phyloP scores from a whole-genome alignment of 2,329 filamentous ascomycete genomes.

The Aureobasidium sp. region DNA sequence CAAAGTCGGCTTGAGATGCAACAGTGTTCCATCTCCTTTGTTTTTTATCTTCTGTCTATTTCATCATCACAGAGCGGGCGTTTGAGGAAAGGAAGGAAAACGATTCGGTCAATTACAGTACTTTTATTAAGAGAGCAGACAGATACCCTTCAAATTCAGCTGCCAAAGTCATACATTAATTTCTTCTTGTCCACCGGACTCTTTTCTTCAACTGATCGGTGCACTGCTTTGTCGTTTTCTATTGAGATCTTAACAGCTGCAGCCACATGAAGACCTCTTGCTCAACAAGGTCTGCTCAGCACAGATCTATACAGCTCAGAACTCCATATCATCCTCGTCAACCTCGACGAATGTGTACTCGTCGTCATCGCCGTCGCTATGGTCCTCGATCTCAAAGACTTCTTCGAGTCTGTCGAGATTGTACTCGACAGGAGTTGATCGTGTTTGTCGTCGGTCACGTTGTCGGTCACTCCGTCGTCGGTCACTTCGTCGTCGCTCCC shows the following conservation, averaged over 20 bases:
- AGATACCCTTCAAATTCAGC: constrained; percentile 9
- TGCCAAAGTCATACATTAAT: not conserved
- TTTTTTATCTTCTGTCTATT: not conserved
- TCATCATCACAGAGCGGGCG: not conserved
- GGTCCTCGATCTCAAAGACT: not conserved
- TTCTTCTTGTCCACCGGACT: too few relatives aligned
- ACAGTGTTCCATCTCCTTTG: not conserved
- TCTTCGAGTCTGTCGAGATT: not conserved
- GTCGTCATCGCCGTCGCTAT: not conserved
- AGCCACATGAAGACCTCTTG: too few relatives aligned
- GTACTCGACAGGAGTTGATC: not conserved
- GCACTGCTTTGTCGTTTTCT: too few relatives aligned
- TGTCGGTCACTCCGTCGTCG: not conserved
- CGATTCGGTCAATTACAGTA: not conserved
- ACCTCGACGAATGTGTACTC: not conserved
- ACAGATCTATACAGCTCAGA: not conserved
- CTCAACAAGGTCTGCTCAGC: too few relatives aligned
- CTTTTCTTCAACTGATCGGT: too few relatives aligned
- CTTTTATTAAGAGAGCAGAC: not conserved
- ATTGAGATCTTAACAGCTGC: too few relatives aligned
- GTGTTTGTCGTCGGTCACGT: too few relatives aligned
- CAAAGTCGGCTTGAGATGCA: not conserved
- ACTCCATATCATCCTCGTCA: not conserved
- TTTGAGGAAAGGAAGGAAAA: not conserved
- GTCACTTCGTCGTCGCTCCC: not conserved